A percentile compares a stretch with the other conserved stretches of the same genome.
Conservation (phyloP, 257 asterid genomes). For the Ligustrum vulgare region DNA sequence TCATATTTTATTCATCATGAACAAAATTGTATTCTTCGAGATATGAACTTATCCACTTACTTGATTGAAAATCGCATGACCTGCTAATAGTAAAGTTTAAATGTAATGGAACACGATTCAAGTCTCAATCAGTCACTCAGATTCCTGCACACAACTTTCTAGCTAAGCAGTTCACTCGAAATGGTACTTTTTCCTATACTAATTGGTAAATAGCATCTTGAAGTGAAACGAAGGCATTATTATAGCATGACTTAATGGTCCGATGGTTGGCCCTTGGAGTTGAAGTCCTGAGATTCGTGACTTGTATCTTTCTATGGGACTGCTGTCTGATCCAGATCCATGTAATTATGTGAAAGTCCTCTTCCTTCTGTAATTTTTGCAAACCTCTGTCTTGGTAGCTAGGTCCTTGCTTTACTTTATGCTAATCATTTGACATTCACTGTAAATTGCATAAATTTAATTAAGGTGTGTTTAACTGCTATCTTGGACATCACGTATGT, state of each 20-base stretch:
- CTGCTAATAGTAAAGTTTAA: neutral
- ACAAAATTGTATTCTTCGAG: neutral
- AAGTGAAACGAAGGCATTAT: neutral
- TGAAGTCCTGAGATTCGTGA: neutral
- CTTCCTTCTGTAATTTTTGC: neutral
- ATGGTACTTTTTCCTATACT: neutral
- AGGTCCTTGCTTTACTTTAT: neutral
- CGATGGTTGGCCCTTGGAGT: neutral
- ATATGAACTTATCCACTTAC: neutral
- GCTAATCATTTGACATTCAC: neutral
- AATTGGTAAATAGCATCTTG: neutral
- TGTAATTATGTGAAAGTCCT: neutral
- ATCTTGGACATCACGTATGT: neutral
- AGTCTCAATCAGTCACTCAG: neutral
- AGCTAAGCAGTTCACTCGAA: neutral
- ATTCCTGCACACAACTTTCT: neutral
- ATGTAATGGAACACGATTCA: neutral
- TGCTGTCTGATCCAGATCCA: neutral
- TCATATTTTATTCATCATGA: neutral
- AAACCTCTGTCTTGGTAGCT: neutral
- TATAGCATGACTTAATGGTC: neutral
- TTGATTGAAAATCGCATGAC: neutral
- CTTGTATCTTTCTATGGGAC: neutral
- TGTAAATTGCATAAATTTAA: neutral
- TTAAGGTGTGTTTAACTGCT: neutral